Conservation (phyloP, 768 basidiomycete species). For the Antrodiella citrinella region DNA sequence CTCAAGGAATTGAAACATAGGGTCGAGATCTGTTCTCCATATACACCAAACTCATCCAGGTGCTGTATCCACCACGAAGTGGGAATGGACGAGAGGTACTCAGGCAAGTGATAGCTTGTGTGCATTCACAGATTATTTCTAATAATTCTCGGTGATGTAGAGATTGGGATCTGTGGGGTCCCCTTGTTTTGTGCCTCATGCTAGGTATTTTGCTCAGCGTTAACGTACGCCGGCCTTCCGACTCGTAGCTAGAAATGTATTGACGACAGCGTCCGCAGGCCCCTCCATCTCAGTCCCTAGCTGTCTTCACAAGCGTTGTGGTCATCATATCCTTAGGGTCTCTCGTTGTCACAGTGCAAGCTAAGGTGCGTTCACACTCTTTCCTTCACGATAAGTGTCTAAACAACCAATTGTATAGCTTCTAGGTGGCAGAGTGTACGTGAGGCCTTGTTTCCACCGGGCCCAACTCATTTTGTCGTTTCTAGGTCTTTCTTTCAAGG, state of each 20-base stretch:
- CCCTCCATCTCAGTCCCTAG: conserved; percentile 72
- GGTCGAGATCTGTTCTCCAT: conserved; percentile 85
- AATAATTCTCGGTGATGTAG: conserved; percentile 29
- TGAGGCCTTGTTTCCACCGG: conserved; percentile 8
- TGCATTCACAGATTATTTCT: conserved; percentile 3
- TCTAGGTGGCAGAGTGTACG: conserved; percentile 76
- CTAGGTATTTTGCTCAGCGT: conserved; percentile 82
- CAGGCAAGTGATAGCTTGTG: conserved; percentile 37
- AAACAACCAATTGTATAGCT: conserved; percentile 34
- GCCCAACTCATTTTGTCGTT: neutral
- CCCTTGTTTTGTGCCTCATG: conserved; percentile 72
- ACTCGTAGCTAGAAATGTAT: neutral
- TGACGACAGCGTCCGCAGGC: conserved; percentile 41
- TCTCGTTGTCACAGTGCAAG: conserved; percentile 88
- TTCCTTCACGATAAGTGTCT: neutral
- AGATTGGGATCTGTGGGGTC: conserved; percentile 99
- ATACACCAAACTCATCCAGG: conserved; percentile 88
- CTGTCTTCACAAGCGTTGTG: conserved; percentile 90
- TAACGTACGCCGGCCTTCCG: conserved; percentile 42
- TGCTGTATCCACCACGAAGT: conserved; percentile 75
- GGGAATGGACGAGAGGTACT: conserved; percentile 73
- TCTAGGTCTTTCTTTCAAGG: conserved; percentile 91
- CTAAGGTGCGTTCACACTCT: conserved; percentile 52
- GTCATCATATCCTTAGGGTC: conserved; percentile 90
- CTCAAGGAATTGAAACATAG: conserved; percentile 31